Base-by-base conservation (phyloP, 192 early-diverging fungal species). In the Entomortierella lignicola region DNA sequence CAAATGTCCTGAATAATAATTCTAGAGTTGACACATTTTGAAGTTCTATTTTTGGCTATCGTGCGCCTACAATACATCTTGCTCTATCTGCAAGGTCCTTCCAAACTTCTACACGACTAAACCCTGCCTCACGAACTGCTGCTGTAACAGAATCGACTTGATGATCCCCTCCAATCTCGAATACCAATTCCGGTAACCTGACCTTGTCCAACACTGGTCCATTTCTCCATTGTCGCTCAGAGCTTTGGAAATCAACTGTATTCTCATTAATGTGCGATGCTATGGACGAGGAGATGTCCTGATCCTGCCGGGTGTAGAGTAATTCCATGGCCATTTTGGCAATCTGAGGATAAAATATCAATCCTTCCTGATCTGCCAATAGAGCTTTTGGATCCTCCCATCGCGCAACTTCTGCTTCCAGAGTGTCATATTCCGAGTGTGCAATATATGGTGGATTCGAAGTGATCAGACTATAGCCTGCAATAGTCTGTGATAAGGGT, bases 401-500 rank as follows among this genome's bases (percentile, higher is more conserved):
- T 29, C 88, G 83, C n/a, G 85, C 85, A 1, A 99, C 94, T 53
- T 89, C 88, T 2, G 90, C 82, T 7, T 91, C 91, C 4, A 99
- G 75, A 2, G 51, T 57, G 0, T 63, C 63, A 56, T 94, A 94
- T 67, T 97, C 94, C 2, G 71, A 58, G 4, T 77, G 81, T 0
- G 94, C 83, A 34, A 99, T 87, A 70, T 99, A 97, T 0, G 97
- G 97, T 27, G 97, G 97, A 80, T 99, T 99, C 21, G 92, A 87
- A 0, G 96, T 88, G n/a, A 99, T 82, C 31, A 97, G 66, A 61
- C 97, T 88, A 71, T 86, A 93, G 15, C 62, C 47, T 3, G 60
- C 3, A 20, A 32, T 12, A 47, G 2, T 47, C 12, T 47, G 2
- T 4, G 12, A 12, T 4, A 20, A 20, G 5, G 44, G 20, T 15